Conservation (phyloP, 495 filamentous ascomycete species). For the Aspergillus diversus region DNA sequence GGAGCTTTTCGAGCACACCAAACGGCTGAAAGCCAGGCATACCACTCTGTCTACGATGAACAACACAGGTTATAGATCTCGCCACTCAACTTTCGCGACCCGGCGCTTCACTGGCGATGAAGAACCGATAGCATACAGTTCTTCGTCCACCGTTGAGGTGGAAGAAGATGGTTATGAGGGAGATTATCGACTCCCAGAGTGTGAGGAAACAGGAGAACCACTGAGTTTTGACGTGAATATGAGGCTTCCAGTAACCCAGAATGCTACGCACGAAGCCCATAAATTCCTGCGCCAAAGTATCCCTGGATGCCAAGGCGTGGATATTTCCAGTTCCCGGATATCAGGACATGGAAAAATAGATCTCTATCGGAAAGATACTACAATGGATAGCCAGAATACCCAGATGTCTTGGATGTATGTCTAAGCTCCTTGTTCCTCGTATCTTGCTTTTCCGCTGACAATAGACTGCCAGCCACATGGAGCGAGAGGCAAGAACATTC, state of each 20-base stretch:
- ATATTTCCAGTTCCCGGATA: neutral
- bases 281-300: neutral
- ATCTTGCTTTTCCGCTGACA: neutral
- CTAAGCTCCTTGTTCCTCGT: neutral
- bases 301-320: neutral
- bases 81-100: neutral
- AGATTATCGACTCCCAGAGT: neutral
- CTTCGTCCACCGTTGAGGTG: neutral
- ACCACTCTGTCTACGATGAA: neutral
- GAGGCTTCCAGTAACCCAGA: neutral
- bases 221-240: conserved; percentile 10
- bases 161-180: neutral
- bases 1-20: conserved; percentile 10
- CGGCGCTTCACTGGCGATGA: neutral
- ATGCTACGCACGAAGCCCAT: neutral
- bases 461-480: neutral
- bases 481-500: neutral
- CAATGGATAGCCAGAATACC: neutral
- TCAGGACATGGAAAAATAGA: neutral
- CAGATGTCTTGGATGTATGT: neutral
- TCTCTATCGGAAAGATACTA: conserved; percentile 1
- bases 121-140: neutral
- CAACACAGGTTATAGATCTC: neutral
- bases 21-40: neutral
- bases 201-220: conserved; percentile 9